A percentile compares a stretch with the other conserved stretches of the same genome.
Conservation (phyloP, 2,329 filamentous ascomycete genomes). For the Falciphora oryzae region DNA sequence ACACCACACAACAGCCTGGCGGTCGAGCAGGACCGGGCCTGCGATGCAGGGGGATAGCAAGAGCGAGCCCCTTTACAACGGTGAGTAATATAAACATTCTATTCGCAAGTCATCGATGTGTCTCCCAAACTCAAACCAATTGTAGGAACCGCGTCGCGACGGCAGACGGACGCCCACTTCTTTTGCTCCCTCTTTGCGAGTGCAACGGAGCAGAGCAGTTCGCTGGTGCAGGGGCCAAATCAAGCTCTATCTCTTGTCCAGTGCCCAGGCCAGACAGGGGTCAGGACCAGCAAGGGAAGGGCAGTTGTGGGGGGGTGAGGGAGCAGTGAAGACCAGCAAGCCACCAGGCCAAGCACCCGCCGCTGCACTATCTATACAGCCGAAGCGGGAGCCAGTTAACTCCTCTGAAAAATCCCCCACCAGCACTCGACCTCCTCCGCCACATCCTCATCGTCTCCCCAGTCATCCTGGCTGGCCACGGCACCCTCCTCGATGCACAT, state of each 20-base stretch:
- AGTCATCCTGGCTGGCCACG: constrained; percentile 67
- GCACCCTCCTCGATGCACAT: constrained; percentile 53
- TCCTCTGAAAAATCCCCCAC: constrained; percentile 55
- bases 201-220: neutral
- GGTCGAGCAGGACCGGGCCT: too few relatives aligned
- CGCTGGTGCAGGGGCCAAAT: constrained; percentile 7
- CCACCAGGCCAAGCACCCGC: neutral
- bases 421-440: constrained; percentile 58
- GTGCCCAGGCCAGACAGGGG: neutral
- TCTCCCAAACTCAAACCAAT: neutral
- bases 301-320: constrained; percentile 2
- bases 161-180: neutral
- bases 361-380: neutral
- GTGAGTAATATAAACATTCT: neutral
- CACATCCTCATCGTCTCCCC: constrained; percentile 50
- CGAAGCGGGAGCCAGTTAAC: neutral
- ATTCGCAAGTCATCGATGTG: neutral
- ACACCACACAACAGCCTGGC: too few relatives aligned
- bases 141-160: neutral
- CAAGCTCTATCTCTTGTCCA: constrained; percentile 9
- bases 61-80: neutral
- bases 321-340: neutral
- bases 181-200: neutral
- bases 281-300: constrained; percentile 5
- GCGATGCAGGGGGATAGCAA: neutral